Conservation (phyloP, 148 eudicot species). For the Vaccinium myrtillus region DNA sequence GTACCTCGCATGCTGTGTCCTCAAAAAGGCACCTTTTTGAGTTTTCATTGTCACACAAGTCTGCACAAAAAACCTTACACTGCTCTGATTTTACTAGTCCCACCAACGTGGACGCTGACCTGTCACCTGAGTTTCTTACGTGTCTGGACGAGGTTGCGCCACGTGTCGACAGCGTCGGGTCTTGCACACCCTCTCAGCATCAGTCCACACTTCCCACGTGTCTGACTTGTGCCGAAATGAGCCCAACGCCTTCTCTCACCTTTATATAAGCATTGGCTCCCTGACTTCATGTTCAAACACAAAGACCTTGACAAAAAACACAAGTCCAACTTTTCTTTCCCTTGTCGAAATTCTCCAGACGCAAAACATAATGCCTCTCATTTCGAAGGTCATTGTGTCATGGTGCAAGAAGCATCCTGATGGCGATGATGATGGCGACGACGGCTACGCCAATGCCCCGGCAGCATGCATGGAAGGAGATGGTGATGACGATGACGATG, state of each 20-base stretch:
- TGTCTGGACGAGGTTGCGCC: not conserved
- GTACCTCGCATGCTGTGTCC: not conserved
- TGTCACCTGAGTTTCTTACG: slow-evolving; percentile 11
- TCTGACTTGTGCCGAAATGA: slow-evolving; percentile 11
- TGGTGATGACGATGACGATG: slow-evolving; percentile 10
- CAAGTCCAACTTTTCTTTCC: not conserved
- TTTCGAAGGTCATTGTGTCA: slow-evolving; percentile 11
- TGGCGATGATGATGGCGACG: slow-evolving; percentile 4
- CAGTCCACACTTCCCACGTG: slow-evolving; percentile 15
- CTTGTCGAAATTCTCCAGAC: not conserved
- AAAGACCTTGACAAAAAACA: not conserved
- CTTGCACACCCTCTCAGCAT: slow-evolving; percentile 8
- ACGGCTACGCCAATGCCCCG: slow-evolving; percentile 21
- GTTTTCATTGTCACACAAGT: slow-evolving; percentile 1
- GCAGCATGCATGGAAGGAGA: slow-evolving; percentile 21
- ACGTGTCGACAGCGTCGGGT: not conserved
- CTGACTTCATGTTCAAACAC: not conserved
- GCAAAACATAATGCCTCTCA: slow-evolving; percentile 4
- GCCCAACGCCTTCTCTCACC: not conserved
- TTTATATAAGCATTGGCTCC: not conserved
- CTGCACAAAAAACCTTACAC: not conserved
- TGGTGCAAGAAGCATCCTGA: slow-evolving; percentile 8
- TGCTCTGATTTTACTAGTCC: not conserved
- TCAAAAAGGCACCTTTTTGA: not conserved
- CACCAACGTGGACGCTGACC: slow-evolving; percentile 14